Evolutionary conservation across 2,329 filamentous ascomycete genomes (phyloP), one percentile per base, ranked within the genome.

Genomic region (Alternaria tenuissima): DNA sequence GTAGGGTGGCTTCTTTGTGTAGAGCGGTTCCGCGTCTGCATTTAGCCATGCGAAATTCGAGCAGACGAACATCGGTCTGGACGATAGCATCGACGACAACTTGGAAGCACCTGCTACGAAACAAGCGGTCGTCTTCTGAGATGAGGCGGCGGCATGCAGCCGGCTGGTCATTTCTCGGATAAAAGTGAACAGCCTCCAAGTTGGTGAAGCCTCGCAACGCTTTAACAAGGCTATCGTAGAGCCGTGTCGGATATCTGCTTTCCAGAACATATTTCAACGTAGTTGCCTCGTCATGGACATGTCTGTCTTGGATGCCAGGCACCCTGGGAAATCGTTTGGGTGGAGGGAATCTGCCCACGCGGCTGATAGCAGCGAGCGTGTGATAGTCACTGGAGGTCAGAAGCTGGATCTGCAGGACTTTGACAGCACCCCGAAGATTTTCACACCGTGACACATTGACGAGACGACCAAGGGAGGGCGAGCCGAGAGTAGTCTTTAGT

Each of bases 291-390:
- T 63, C 62, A 7, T 41, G 62, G 7, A 73, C 64, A 41, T 74
- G 44, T 34, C 59, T 48, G 9, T 56, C 46, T 28, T 60, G 65
- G 30, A 72, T 52, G 18, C 64, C 61, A 12, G 65, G 49, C 1
- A 72, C 57, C 30, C 58, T 63, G 8, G 65, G 58, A 24, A 75
- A 74, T 16, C 72, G 70, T 42, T 74, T 75, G 28, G 72, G 72
- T 8, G 71, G 70, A 14, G 71, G 71, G 38, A 66, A 72, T 12
- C 66, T 65, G 24, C 70, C 70, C 16, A 73, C 63, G 14, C 66
- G 63, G 8, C 48, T 55, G 28, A 75, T 73, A 7, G 67, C 61
- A 18, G 36, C 55, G 39, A 76, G 48, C 9, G 60, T 52, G 14
- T 63, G 58, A 55, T 74, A 74, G 53, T 74, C 67, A 30, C 55